Evolutionary conservation across 169 alveolate genomes (phyloP).

Genomic region (Plasmodium fragile): DNA sequence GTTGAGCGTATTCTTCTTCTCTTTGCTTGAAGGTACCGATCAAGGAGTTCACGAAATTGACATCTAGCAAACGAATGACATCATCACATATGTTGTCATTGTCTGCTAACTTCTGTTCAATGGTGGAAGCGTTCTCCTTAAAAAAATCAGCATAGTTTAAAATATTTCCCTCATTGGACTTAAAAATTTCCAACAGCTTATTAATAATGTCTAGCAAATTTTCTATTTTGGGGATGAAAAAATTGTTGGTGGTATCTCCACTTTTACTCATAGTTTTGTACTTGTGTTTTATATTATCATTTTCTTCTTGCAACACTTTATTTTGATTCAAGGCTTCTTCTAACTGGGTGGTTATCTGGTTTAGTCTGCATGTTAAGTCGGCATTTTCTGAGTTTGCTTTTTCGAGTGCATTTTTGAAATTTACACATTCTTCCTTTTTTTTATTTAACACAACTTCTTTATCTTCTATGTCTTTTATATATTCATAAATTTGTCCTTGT

Average conservation of each 20-base stretch:
- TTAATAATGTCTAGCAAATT: conserved; percentile 25
- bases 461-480: conserved; percentile 63
- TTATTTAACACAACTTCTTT: conserved; percentile 43
- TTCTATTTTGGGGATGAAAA: conserved; percentile 36
- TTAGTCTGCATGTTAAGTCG: conserved; percentile 12
- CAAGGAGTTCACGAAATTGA: conserved; percentile 13
- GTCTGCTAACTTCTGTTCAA: conserved; percentile 32
- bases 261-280: background rate
- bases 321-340: conserved; percentile 7
- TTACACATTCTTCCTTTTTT: conserved; percentile 57
- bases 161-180: conserved; percentile 40
- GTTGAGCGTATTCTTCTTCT: conserved; percentile 22
- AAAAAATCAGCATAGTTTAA: conserved; percentile 20
- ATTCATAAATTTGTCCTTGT: conserved; percentile 75
- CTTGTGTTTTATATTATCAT: conserved; percentile 12
- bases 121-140: conserved; percentile 29
- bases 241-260: background rate
- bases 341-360: conserved; percentile 1
- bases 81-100: conserved; percentile 59
- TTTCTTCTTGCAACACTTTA: conserved; percentile 30
- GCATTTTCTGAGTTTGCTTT: conserved; percentile 28
- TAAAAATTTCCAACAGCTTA: conserved; percentile 38
- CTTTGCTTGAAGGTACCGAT: conserved; percentile 16
- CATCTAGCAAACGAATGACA: conserved; percentile 23
- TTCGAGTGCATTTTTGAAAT: conserved; percentile 1